Evolutionary conservation across 768 basidiomycete species (phyloP).

Genomic region (Leucocoprinus sp.): DNA sequence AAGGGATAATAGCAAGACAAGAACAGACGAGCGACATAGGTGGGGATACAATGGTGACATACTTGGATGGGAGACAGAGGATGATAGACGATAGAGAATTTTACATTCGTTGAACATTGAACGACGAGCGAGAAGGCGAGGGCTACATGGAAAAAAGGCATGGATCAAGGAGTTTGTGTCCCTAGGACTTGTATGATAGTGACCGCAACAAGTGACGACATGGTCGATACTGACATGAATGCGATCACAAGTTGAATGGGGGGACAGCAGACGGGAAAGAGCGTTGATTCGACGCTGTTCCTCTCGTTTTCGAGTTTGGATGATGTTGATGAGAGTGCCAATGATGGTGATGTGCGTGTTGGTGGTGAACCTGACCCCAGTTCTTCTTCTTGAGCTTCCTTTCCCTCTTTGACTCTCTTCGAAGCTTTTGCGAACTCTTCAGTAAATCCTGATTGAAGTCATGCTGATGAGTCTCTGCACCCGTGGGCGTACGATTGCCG

Average conservation of each 20-base stretch:
- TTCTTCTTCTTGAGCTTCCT: conserved; percentile 60
- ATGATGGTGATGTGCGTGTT: conserved; percentile 26
- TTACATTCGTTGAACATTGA: conserved; percentile 4
- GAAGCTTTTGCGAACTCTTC: conserved; percentile 38
- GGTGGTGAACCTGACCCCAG: conserved; percentile 36
- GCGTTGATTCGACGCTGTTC: conserved; percentile 47
- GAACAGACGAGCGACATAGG: neutral
- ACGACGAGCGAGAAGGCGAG: too few relatives aligned
- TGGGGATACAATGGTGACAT: neutral
- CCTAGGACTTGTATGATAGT: too few relatives aligned
- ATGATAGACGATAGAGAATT: neutral
- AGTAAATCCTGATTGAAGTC: conserved; percentile 20
- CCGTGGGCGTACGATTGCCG: conserved; percentile 49
- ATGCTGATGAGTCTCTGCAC: conserved; percentile 19
- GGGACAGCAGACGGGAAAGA: conserved; percentile 26
- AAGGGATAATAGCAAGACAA: neutral
- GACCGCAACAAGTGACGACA: neutral
- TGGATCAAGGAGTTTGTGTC: neutral
- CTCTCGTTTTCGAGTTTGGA: conserved; percentile 56
- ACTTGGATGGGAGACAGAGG: too few relatives aligned
- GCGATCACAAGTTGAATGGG: conserved; percentile 22
- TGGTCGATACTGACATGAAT: neutral
- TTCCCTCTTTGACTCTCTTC: conserved; percentile 61
- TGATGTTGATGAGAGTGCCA: conserved; percentile 54
- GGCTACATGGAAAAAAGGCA: neutral